These are phyloP conservation scores for Melanopsichium pennsylvanicum DNA, from an alignment of 1,284 basidiomycete species.

Conservation along the genomic window DNA sequence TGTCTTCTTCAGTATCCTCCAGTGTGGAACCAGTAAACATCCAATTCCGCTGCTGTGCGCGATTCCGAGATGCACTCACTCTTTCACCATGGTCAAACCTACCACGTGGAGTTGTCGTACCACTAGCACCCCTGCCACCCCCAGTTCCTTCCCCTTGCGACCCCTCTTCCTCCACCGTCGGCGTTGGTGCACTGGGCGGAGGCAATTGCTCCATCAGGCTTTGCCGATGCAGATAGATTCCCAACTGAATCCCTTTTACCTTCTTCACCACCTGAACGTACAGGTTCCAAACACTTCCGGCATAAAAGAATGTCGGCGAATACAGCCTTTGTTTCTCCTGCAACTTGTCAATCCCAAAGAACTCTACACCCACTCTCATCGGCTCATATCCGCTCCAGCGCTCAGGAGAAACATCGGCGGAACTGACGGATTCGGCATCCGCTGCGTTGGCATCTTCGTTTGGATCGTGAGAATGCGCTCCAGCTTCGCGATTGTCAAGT, in stretches of 20 bases:
- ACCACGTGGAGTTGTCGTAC: constrained; percentile 9
- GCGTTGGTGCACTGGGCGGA: constrained; percentile 67
- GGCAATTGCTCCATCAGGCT: constrained; percentile 73
- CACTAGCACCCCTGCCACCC: not conserved
- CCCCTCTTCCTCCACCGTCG: no score
- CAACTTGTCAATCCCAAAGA: constrained; percentile 83
- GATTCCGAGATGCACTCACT: not conserved
- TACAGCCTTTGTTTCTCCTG: constrained; percentile 77
- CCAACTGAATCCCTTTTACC: constrained; percentile 78
- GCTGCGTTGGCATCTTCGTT: constrained; percentile 29
- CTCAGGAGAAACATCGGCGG: constrained; percentile 19
- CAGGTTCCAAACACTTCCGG: constrained; percentile 79
- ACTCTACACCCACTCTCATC: constrained; percentile 78
- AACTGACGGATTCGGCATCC: constrained; percentile 20
- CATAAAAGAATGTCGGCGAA: constrained; percentile 69
- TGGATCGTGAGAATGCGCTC: constrained; percentile 11
- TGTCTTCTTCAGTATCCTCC: constrained; percentile 8
- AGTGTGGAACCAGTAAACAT: not conserved
- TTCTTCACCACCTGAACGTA: constrained; percentile 85
- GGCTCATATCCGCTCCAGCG: constrained; percentile 57
- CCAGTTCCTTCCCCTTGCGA: constrained; percentile 2
- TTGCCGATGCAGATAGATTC: constrained; percentile 88
- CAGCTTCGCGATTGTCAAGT: constrained; percentile 13
- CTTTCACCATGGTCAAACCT: not conserved
- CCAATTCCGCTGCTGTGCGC: constrained; percentile 12